phyloP scores from a whole-genome alignment of 192 early-diverging fungal genomes.

The Backusella circina region DNA sequence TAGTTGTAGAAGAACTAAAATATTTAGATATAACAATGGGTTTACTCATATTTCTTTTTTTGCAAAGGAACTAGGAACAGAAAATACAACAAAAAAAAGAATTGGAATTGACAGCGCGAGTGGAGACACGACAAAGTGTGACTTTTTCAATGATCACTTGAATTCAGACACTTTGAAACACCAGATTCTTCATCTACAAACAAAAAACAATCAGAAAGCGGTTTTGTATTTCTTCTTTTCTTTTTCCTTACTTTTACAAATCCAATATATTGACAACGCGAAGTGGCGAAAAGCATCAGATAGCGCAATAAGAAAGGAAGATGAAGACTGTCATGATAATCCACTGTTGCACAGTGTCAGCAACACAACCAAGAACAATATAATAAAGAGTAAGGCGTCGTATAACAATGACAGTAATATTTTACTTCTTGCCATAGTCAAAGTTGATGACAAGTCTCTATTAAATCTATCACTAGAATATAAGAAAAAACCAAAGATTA shows the following conservation, averaged over 20 bases:
- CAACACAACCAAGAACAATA: no score
- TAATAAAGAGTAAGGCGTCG: no score
- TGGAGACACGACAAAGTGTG: not conserved
- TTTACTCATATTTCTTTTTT: not conserved
- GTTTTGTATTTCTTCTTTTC: not conserved
- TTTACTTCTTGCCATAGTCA: no score
- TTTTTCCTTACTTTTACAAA: not conserved
- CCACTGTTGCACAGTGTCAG: no score
- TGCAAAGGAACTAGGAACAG: not conserved
- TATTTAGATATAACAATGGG: not conserved
- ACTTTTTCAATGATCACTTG: not conserved
- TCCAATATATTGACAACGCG: not conserved
- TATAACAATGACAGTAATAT: no score
- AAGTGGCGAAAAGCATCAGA: not conserved
- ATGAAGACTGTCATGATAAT: not conserved
- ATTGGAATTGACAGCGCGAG: not conserved
- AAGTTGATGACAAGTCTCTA: no score
- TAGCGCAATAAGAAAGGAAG: not conserved
- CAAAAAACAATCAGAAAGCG: not conserved
- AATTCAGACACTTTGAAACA: not conserved
- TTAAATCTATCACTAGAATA: no score
- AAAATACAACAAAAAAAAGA: not conserved
- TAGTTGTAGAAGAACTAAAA: not conserved
- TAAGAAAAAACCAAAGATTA: no score
- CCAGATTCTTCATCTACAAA: not conserved